Base-by-base conservation (phyloP, 805 yeast genomes). In the Kazachstania psychrophila region DNA sequence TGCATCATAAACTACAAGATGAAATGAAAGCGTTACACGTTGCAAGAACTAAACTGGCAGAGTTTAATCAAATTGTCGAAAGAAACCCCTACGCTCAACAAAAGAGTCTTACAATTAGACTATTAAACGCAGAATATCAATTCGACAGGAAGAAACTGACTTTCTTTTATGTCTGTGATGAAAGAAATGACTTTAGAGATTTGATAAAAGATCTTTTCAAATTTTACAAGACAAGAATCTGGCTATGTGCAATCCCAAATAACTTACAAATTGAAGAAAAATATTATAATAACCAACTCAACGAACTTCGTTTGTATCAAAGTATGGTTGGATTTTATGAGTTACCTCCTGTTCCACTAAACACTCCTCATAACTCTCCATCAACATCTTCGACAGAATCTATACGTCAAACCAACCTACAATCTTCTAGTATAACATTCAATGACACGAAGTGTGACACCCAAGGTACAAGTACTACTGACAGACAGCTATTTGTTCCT, bases 101-200 rank as follows among this genome's bases (percentile, higher is more conserved):
- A 9, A 42, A 45, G 40, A 64, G 69, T 38, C 52, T 70, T 47
- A 65, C 67, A 52, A 61, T 83, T 67, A 72, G 73, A 47, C 69
- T 83, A 34, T 66, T 81, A 44, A 82, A 77, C 54, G 80, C 85
- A 1, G 94, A 83, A 56, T 82, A 79, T 58, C 94, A 83, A 58
- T 82, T 79, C 58, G 92, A 83, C 56, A 73, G 82, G 40, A 79
- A 80, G 53, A 83, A 83, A 48, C 65, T 82, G 43, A 82, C 80
- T 6, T 78, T 82, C 47, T 82, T 80, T 58, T 79, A 79, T 51
- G 68, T 66, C 38, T 69, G 79, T 49, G 68, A 72, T 33, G 76
- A 76, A 48, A 63, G 92, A 46, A 70, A 81, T 38, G 92, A 83
- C 53, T 81, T 81, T 54, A 65, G 89, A 40, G 80, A 74, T 31